A percentile compares a stretch with the other conserved stretches of the same genome.
Evolutionary conservation across 2,329 filamentous ascomycete species (phyloP).

Genomic region (Arthroderma sp.): DNA sequence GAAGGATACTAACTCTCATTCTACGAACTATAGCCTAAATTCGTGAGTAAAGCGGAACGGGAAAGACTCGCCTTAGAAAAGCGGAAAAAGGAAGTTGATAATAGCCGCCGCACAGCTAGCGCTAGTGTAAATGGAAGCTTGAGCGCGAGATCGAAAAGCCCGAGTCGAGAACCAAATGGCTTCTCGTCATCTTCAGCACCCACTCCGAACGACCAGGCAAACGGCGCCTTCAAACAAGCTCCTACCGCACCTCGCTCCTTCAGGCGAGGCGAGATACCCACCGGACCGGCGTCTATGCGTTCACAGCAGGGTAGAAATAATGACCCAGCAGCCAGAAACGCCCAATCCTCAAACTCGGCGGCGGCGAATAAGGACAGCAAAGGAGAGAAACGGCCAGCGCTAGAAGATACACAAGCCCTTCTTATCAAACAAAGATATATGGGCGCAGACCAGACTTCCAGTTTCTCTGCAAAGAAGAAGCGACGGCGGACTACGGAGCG

Average conservation of each 20-base stretch:
- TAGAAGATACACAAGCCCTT: constrained; percentile 55
- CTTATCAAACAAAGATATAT: constrained; percentile 74
- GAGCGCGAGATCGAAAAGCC: constrained; percentile 6
- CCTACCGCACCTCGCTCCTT: constrained; percentile 64
- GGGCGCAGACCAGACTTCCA: constrained; percentile 79
- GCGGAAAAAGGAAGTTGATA: constrained; percentile 56
- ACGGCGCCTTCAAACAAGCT: constrained; percentile 26
- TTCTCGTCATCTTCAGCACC: constrained; percentile 4
- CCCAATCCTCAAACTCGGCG: constrained; percentile 13
- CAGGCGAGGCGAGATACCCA: constrained; percentile 38
- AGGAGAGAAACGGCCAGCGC: constrained; percentile 30
- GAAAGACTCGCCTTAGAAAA: constrained; percentile 70
- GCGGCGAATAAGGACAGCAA: constrained; percentile 23
- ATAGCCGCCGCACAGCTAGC: constrained; percentile 38
- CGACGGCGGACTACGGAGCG: constrained; percentile 81
- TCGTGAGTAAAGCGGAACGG: constrained; percentile 69
- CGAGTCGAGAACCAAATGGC: constrained; percentile 4
- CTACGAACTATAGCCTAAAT: constrained; percentile 49
- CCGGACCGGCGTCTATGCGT: constrained; percentile 40
- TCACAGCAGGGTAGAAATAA: constrained; percentile 27
- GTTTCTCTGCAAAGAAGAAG: constrained; percentile 93
- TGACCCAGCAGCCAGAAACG: constrained; percentile 35
- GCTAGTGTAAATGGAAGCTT: constrained; percentile 17
- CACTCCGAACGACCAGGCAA: constrained; percentile 12
- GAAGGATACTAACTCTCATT: no score